Base-by-base conservation (phyloP, 495 filamentous ascomycete species). In the Hapsidospora chrysogenum region DNA sequence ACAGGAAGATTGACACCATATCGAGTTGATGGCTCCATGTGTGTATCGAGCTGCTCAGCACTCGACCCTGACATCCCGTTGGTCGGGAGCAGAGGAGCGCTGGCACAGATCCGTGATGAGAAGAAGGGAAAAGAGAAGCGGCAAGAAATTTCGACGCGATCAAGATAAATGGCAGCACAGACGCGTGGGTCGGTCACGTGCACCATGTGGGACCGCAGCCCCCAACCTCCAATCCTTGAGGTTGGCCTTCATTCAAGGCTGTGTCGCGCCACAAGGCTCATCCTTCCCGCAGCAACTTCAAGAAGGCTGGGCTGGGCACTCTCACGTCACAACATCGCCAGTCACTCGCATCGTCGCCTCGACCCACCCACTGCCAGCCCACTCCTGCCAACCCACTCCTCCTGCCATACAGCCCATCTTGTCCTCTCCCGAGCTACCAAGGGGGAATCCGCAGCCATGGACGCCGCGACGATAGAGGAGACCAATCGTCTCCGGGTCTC, bases 401-500 rank as follows among this genome's bases (percentile, higher is more conserved):
- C n/a, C n/a, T n/a, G n/a, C n/a, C n/a, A n/a, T n/a, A n/a, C n/a
- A n/a, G n/a, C n/a, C n/a, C 2, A 36, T 26, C 33, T 9, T 23
- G 36, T 25, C 18, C 13, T 10, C 7, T 14, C 29, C 17, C 2
- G 39, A 22, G 14, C n/a, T n/a, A n/a, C n/a, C n/a, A n/a, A n/a
- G n/a, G n/a, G n/a, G n/a, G n/a, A n/a, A n/a, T n/a, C n/a, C n/a
- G n/a, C 26, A 36, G 73, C 38, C 23, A 92, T 87, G 81, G 81
- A 87, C 64, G 66, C 74, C 45, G 71, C 86, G 19, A 78, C 80
- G 36, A 86, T 97, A 51, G 85, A 92, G 52, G 83, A 93, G 64
- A 81, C 84, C 31, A 97, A 97, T 66, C 81, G 85, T 49, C 76
- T 94, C 44, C 86, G 89, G 29, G 68, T 75, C 41, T 82, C 83